Conservation (phyloP, 352 stramenopile species). For the Globisporangium splendens region DNA sequence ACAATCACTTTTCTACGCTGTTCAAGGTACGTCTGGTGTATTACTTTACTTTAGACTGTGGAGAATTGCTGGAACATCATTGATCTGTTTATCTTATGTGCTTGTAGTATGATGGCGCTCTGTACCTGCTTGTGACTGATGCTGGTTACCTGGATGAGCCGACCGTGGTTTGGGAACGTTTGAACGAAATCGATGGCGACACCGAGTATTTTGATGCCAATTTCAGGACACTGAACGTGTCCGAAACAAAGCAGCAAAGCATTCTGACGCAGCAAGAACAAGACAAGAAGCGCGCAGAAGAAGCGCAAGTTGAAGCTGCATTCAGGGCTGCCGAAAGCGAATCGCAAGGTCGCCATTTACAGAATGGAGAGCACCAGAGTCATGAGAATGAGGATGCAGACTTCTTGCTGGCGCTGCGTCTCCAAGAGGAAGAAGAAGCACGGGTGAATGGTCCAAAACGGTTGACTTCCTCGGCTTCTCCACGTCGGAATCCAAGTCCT, state of each 20-base stretch:
- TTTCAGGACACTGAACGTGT: conserved; percentile 63
- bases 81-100: conserved; percentile 1
- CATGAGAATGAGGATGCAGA: conserved; percentile 45
- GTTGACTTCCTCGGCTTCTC: conserved; percentile 8
- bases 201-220: conserved; percentile 70
- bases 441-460: conserved; percentile 12
- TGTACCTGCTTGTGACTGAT: conserved; percentile 97
- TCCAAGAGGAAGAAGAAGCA: conserved; percentile 79
- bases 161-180: conserved; percentile 93
- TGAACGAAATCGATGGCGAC: conserved; percentile 90
- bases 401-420: conserved; percentile 62
- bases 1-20: conserved; percentile 98
- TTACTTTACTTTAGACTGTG: no score
- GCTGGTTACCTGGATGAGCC: conserved; percentile 93
- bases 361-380: conserved; percentile 13
- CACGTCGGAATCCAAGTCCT: conserved; percentile 20
- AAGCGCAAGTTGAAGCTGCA: conserved; percentile 4
- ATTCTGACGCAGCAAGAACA: conserved; percentile 62
- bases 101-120: conserved; percentile 76
- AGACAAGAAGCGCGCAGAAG: conserved; percentile 20
- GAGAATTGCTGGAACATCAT: background rate
- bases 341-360: background rate
- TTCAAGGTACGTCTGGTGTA: conserved; percentile 85
- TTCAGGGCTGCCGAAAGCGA: conserved; percentile 6
- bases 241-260: conserved; percentile 63